Evolutionary conservation across 352 stramenopile genomes (phyloP), one percentile per base, ranked within the genome.

Genomic region (Hyaloperonospora brassicae): DNA sequence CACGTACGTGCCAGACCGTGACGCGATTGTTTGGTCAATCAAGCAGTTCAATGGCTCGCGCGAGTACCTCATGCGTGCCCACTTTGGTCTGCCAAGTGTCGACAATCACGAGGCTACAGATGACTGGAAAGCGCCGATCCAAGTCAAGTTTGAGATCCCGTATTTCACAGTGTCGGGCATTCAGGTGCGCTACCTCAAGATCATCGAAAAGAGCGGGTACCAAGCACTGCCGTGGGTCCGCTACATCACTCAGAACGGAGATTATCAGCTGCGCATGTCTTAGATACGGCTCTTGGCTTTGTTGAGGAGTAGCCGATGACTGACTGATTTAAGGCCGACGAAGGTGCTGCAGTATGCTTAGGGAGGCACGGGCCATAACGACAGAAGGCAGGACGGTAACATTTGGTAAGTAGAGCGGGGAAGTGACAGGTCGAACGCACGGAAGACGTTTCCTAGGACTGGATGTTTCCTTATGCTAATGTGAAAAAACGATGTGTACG

Each of bases 201-300:
- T 99, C 70, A 98, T 99, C 70, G 97, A 99, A 79, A 99, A 98
- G 74, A 98, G 87, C 70, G 97, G 97, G 30, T 99, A 99, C 81
- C 91, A 98, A 71, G 96, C 97, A 43, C 75, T 99, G 52, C 97
- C 96, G 50, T 99, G 97, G 97, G 97, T 99, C 49, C 84, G 94
- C 47, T 99, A 99, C 82, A 99, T 99, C 76, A 99, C 97, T 65
- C 95, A 97, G 61, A 98, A 98, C 72, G 97, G 96, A 34, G 93
- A 99, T 70, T 99, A 99, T 76, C 94, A 98, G 76, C 67, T 99
- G 52, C 79, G 97, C 71, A 99, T 99, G 96, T 96, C 89, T 58
- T 98, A 97, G 70, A 59, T n/a, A 23, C 25, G 36, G 22, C n/a
- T 55, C 22, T 17, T 50, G 50, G 38, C 47, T 42, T 39, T 30